phyloP scores from a whole-genome alignment of 164 flowering plant species.

The Vitis rotundifolia region DNA sequence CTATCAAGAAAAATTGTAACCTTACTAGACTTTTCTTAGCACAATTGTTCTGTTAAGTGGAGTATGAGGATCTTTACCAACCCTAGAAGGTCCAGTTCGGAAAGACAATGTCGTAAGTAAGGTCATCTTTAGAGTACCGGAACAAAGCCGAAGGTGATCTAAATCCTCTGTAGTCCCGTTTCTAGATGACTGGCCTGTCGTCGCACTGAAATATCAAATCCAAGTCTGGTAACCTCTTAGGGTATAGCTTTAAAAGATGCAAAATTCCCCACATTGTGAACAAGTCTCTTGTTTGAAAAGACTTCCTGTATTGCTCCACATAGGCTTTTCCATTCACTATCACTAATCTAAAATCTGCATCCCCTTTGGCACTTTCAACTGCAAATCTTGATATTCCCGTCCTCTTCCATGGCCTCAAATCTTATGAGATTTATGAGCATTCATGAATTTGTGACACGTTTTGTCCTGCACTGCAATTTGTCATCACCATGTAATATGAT shows the following conservation, averaged over 20 bases:
- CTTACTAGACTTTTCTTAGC: not conserved
- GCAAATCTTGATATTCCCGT: too few relatives aligned
- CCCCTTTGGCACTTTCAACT: too few relatives aligned
- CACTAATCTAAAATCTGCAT: slow-evolving; percentile 17
- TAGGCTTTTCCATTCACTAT: slow-evolving; percentile 15
- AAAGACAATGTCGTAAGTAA: slow-evolving; percentile 10
- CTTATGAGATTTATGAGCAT: too few relatives aligned
- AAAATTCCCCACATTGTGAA: slow-evolving; percentile 20
- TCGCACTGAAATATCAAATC: slow-evolving; percentile 19
- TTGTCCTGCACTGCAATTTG: too few relatives aligned
- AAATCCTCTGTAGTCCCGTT: not conserved
- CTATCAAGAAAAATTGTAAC: not conserved
- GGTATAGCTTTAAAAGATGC: slow-evolving; percentile 21
- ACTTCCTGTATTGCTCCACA: slow-evolving; percentile 5
- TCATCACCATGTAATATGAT: too few relatives aligned
- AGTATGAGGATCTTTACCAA: slow-evolving; percentile 10
- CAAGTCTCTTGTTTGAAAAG: slow-evolving; percentile 18
- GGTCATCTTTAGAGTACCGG: slow-evolving; percentile 11
- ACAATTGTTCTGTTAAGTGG: not conserved
- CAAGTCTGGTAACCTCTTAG: slow-evolving; percentile 19
- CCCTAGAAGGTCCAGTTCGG: slow-evolving; percentile 30
- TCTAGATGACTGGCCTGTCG: slow-evolving; percentile 9
- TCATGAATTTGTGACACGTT: too few relatives aligned
- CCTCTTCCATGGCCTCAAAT: too few relatives aligned
- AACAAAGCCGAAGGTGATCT: slow-evolving; percentile 14